phyloP scores from a whole-genome alignment of 192 early-diverging fungal genomes.

The Coemansia sp. region DNA sequence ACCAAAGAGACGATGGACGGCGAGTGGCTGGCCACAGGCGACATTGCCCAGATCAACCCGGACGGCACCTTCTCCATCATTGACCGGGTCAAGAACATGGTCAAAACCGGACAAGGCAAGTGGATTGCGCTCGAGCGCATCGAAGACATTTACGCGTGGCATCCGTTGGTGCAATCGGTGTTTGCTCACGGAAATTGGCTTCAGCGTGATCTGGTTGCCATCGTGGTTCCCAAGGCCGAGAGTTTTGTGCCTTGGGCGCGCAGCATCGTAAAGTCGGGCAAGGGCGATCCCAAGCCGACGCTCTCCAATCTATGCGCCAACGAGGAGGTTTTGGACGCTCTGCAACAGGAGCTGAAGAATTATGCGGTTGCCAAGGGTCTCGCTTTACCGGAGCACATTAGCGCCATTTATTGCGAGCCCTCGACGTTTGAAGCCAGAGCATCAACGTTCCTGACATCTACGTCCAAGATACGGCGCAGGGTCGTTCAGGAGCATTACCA shows the following conservation, averaged over 20 bases:
- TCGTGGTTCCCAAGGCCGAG: conserved; percentile 77
- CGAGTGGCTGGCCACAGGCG: conserved; percentile 81
- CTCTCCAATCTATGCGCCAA: conserved; percentile 54
- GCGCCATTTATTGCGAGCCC: conserved; percentile 64
- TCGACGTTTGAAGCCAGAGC: conserved; percentile 65
- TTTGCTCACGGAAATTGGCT: conserved; percentile 86
- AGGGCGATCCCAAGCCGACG: conserved; percentile 16
- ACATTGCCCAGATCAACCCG: conserved; percentile 67
- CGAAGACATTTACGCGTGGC: conserved; percentile 66
- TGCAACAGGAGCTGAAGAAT: conserved; percentile 57
- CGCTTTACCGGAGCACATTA: conserved; percentile 75
- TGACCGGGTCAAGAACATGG: conserved; percentile 72
- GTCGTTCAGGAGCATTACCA: conserved; percentile 51
- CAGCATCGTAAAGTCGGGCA: background rate
- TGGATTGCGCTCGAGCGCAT: conserved; percentile 89
- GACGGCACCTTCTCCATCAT: conserved; percentile 67
- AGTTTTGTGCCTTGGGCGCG: conserved; percentile 62
- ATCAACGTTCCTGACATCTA: conserved; percentile 74
- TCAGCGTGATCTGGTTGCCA: conserved; percentile 71
- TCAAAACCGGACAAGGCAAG: conserved; percentile 77
- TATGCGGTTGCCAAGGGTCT: conserved; percentile 61
- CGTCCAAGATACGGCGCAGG: conserved; percentile 75
- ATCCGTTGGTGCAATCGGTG: conserved; percentile 71
- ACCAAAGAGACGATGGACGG: conserved; percentile 65
- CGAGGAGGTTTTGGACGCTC: conserved; percentile 50